Conservation (phyloP, 2,329 filamentous ascomycete genomes). For the Talaromyces sp. region DNA sequence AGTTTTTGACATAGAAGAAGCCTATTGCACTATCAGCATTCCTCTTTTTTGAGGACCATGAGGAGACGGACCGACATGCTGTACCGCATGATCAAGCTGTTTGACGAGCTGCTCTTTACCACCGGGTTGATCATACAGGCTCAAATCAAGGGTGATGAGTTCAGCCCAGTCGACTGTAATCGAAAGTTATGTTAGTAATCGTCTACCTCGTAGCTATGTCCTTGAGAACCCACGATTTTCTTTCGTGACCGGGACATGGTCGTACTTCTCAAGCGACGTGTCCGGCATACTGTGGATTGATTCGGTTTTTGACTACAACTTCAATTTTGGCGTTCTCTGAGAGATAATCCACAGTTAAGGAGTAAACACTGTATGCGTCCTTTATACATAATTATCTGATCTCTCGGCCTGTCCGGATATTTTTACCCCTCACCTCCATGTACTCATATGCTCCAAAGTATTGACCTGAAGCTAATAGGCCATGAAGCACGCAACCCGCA, state of each 20-base stretch:
- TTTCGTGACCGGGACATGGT: constrained; percentile 48
- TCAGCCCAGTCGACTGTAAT: constrained; percentile 50
- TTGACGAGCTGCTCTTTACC: constrained; percentile 54
- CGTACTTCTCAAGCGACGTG: constrained; percentile 38
- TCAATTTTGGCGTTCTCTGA: neutral
- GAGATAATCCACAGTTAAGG: neutral
- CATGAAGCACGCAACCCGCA: neutral
- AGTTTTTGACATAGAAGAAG: constrained; percentile 64
- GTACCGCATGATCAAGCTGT: constrained; percentile 55
- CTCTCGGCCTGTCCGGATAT: neutral
- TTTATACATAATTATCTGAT: neutral
- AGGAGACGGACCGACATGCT: constrained; percentile 36
- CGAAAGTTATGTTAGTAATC: constrained; percentile 20
- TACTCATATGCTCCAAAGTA: neutral
- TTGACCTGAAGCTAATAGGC: neutral
- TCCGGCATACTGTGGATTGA: constrained; percentile 23
- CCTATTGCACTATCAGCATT: constrained; percentile 29
- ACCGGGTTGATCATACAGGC: constrained; percentile 52
- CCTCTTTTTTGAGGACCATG: neutral
- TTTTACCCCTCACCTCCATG: neutral
- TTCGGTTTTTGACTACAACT: neutral
- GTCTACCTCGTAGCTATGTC: no score
- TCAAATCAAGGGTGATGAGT: constrained; percentile 56
- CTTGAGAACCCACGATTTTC: constrained; percentile 29
- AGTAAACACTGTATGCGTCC: neutral